phyloP scores from a whole-genome alignment of 2,329 filamentous ascomycete genomes.

The Geosmithia flava region DNA sequence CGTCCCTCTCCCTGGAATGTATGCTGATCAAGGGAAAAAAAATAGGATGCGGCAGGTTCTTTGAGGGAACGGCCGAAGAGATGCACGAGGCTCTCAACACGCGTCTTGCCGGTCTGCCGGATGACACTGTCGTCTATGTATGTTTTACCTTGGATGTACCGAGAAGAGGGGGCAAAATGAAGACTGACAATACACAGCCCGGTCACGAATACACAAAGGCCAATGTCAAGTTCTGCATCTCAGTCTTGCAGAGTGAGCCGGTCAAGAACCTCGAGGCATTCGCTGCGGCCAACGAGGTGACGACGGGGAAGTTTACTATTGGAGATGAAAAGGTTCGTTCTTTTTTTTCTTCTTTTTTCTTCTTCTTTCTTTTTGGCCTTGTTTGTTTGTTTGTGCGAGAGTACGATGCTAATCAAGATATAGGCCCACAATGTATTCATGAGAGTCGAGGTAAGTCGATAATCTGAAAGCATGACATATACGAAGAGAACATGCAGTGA shows the following conservation, averaged over 20 bases:
- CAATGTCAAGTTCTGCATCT: conserved; percentile 79
- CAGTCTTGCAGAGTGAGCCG: conserved; percentile 61
- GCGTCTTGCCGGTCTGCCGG: conserved; percentile 65
- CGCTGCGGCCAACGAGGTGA: conserved; percentile 69
- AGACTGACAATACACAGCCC: conserved; percentile 38
- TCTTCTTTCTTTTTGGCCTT: no score
- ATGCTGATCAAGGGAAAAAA: neutral
- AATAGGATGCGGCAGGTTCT: conserved; percentile 84
- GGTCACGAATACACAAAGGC: conserved; percentile 98
- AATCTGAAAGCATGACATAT: no score
- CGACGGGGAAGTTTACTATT: conserved; percentile 93
- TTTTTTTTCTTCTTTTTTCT: no score
- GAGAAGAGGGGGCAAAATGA: neutral
- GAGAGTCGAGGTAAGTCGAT: conserved; percentile 58
- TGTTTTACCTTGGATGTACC: no score
- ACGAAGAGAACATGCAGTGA: neutral
- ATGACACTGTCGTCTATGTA: conserved; percentile 87
- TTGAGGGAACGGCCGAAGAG: conserved; percentile 78
- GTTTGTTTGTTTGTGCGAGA: neutral
- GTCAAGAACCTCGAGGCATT: conserved; percentile 69
- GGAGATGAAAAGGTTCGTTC: conserved; percentile 77
- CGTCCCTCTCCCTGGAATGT: no score
- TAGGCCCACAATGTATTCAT: conserved; percentile 95
- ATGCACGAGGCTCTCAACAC: conserved; percentile 92
- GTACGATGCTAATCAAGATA: conserved; percentile 1